A percentile compares a stretch with the other conserved stretches of the same genome.
Conservation (phyloP, 2,329 filamentous ascomycete species). For the Zalaria sp. region DNA sequence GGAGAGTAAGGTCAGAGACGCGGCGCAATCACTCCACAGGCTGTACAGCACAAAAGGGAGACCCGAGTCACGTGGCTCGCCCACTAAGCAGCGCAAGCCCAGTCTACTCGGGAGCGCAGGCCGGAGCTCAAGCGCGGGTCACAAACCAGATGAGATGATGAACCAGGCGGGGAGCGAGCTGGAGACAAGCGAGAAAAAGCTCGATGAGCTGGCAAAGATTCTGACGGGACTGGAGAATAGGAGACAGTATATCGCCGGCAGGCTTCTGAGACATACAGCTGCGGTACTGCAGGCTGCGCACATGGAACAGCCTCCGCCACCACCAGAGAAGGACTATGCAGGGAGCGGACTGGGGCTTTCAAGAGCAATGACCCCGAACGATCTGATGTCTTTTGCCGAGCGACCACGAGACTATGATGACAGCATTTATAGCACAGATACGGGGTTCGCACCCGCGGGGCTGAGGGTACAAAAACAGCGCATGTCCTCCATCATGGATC, state of each 20-base stretch:
- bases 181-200: constrained; percentile 60
- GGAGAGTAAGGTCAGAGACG: constrained; percentile 89
- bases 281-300: constrained; percentile 87
- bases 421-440: constrained; percentile 2
- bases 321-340: background rate
- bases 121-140: constrained; percentile 22
- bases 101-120: constrained; percentile 21
- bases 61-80: constrained; percentile 27
- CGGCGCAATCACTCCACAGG: constrained; percentile 71
- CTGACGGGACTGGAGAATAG: constrained; percentile 68
- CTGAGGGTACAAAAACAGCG: background rate
- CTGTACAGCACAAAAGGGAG: constrained; percentile 54
- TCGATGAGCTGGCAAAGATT: constrained; percentile 71
- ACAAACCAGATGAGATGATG: constrained; percentile 18
- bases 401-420: constrained; percentile 4
- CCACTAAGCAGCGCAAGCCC: constrained; percentile 37
- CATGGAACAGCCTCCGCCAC: constrained; percentile 34
- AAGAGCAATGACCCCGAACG: background rate
- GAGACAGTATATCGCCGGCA: constrained; percentile 58
- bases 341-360: background rate
- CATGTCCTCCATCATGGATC: background rate
- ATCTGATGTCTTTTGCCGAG: background rate
- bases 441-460: too few species aligned
- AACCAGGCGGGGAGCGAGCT: constrained; percentile 59
- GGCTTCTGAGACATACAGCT: constrained; percentile 77